phyloP scores from a whole-genome alignment of 495 filamentous ascomycete species.

The Daldinia childiae region DNA sequence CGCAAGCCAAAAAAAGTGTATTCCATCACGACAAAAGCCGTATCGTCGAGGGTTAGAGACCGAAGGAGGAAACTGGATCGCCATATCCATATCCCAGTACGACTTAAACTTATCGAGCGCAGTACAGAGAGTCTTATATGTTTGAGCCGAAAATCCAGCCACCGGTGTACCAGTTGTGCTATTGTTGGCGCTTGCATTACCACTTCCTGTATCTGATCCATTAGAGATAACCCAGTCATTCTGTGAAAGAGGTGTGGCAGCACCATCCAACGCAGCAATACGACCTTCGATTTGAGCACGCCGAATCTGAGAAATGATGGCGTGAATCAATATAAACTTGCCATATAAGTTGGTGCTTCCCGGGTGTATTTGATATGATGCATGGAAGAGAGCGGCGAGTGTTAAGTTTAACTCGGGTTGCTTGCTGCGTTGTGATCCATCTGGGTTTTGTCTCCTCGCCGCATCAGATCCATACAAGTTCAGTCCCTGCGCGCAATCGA shows the following conservation, averaged over 20 bases:
- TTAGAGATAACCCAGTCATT: slow-evolving; percentile 58
- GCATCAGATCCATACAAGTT: slow-evolving; percentile 62
- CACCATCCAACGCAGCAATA: slow-evolving; percentile 47
- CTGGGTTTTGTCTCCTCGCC: slow-evolving; percentile 59
- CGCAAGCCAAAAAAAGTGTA: slow-evolving; percentile 73
- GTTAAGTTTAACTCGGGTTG: slow-evolving; percentile 66
- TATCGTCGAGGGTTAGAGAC: slow-evolving; percentile 58
- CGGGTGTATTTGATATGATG: slow-evolving; percentile 60
- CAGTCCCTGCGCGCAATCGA: slow-evolving; percentile 69
- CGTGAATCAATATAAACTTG: slow-evolving; percentile 76
- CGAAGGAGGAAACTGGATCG: slow-evolving; percentile 65
- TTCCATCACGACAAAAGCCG: slow-evolving; percentile 71
- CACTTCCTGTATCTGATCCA: slow-evolving; percentile 42
- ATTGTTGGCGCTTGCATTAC: slow-evolving; percentile 44
- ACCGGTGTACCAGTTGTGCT: slow-evolving; percentile 65
- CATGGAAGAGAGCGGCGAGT: slow-evolving; percentile 63
- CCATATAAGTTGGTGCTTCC: slow-evolving; percentile 70
- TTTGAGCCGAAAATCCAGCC: slow-evolving; percentile 45
- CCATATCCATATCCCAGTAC: slow-evolving; percentile 72
- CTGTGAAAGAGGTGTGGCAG: slow-evolving; percentile 57
- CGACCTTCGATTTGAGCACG: slow-evolving; percentile 48
- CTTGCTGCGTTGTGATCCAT: slow-evolving; percentile 65
- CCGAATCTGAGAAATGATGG: slow-evolving; percentile 64
- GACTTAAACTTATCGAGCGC: slow-evolving; percentile 72
- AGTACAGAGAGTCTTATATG: slow-evolving; percentile 50